Conservation (phyloP, 106 monocot species). For the Vanilla planifolia region DNA sequence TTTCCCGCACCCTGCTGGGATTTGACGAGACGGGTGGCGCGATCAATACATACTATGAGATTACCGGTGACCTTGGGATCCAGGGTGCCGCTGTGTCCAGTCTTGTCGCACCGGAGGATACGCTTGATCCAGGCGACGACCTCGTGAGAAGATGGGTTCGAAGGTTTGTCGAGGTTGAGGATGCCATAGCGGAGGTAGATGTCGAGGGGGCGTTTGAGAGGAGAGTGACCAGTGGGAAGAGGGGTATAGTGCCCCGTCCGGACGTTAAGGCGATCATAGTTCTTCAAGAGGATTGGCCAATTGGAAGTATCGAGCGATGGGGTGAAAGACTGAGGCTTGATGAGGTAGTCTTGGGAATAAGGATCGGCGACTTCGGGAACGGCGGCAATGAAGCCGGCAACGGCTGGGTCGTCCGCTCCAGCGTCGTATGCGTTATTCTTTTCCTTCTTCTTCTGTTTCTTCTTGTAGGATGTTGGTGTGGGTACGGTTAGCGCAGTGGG, state of each 20-base stretch:
- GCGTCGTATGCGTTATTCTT: too few relatives aligned
- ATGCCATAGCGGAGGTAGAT: conserved; percentile 73
- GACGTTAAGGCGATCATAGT: conserved; percentile 81
- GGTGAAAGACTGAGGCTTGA: conserved; percentile 57
- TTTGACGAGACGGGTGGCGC: conserved; percentile 77
- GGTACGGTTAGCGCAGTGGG: too few relatives aligned
- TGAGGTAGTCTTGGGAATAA: conserved; percentile 34
- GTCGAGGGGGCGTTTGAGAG: conserved; percentile 60
- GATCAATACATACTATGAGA: conserved; percentile 84
- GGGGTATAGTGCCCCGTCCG: conserved; percentile 89
- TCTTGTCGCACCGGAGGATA: conserved; percentile 73
- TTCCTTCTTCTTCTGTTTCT: too few relatives aligned
- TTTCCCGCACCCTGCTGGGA: conserved; percentile 94
- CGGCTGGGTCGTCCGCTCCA: too few relatives aligned
- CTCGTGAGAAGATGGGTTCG: conserved; percentile 88
- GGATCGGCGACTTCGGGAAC: conserved; percentile 3
- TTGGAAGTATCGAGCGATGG: conserved; percentile 55
- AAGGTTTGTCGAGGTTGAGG: conserved; percentile 90
- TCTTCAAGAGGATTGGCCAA: conserved; percentile 80
- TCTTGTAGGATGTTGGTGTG: too few relatives aligned
- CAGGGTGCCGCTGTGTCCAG: conserved; percentile 81
- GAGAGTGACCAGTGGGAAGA: conserved; percentile 70
- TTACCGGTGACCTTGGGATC: conserved; percentile 93
- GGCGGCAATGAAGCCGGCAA: not conserved
- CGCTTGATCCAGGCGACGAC: conserved; percentile 96